Percentiles rank a stretch among this genome's conserved stretches.
These are phyloP conservation scores for Aspergillus ibericus DNA, from an alignment of 2,329 filamentous ascomycete species.

Conservation along the genomic window DNA sequence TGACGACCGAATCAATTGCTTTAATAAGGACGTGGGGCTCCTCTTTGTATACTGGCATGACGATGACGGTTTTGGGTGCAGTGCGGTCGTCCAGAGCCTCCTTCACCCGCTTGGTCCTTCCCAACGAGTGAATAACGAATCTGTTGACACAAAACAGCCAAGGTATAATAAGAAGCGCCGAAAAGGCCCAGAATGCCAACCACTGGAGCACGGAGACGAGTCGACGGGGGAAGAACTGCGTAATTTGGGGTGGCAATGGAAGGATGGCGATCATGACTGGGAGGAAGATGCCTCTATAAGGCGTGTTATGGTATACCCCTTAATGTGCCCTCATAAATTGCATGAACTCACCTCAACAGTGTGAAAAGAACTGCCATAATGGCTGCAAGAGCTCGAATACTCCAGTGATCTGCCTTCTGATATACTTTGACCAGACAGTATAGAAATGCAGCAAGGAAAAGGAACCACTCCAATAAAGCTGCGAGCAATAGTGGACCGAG, in stretches of 20 bases:
- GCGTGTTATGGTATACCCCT: not conserved
- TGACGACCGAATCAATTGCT: constrained; percentile 86
- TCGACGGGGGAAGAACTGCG: constrained; percentile 66
- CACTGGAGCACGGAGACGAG: constrained; percentile 78
- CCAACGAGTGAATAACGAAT: constrained; percentile 81
- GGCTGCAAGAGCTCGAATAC: constrained; percentile 73
- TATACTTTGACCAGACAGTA: constrained; percentile 90
- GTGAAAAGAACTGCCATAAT: constrained; percentile 73
- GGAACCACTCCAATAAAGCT: constrained; percentile 86
- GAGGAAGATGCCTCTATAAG: constrained; percentile 72
- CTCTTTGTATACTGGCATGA: constrained; percentile 97
- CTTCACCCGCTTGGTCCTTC: constrained; percentile 78
- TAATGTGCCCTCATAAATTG: not conserved
- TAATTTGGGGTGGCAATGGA: constrained; percentile 72
- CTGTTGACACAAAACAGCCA: constrained; percentile 94
- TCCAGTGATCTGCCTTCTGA: constrained; percentile 85
- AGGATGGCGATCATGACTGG: constrained; percentile 94
- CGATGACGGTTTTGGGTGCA: constrained; percentile 89
- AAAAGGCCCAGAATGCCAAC: constrained; percentile 95
- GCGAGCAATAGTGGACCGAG: constrained; percentile 79
- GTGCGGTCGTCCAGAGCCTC: constrained; percentile 78
- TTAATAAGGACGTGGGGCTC: constrained; percentile 79
- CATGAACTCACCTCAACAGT: constrained; percentile 64
- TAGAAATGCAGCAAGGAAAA: constrained; percentile 90
- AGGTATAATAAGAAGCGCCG: constrained; percentile 77